These are phyloP conservation scores for Macadamia tetraphylla DNA, from an alignment of 164 flowering plant genomes.

Conservation along the genomic window DNA sequence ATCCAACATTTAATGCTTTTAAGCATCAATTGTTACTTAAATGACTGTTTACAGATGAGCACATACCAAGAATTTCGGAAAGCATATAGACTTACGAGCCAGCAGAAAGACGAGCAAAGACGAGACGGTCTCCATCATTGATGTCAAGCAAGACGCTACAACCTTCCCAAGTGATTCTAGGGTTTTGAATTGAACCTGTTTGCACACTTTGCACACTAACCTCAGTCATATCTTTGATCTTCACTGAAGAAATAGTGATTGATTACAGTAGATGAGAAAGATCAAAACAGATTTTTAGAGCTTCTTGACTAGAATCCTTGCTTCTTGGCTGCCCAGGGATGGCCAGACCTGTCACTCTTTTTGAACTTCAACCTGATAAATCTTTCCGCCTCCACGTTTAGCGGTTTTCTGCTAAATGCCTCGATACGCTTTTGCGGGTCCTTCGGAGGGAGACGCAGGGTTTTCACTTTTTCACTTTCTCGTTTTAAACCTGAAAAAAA, in stretches of 20 bases:
- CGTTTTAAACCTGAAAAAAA: too few species aligned
- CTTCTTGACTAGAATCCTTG: neutral
- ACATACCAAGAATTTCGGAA: neutral
- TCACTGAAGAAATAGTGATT: neutral
- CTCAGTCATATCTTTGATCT: slow-evolving; percentile 19
- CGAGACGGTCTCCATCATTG: slow-evolving; percentile 87
- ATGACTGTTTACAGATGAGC: neutral
- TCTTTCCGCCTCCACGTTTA: too few species aligned
- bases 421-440: too few species aligned
- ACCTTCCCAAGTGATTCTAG: slow-evolving; percentile 87
- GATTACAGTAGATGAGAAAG: neutral
- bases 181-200: slow-evolving; percentile 26
- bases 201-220: slow-evolving; percentile 11
- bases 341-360: too few species aligned
- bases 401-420: too few species aligned
- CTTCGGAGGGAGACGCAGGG: too few species aligned
- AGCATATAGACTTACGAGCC: slow-evolving; percentile 42
- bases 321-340: neutral
- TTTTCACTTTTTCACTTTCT: too few species aligned
- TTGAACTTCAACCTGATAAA: too few species aligned
- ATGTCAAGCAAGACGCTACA: slow-evolving; percentile 96
- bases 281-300: too few species aligned
- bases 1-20: neutral
- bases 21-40: neutral
- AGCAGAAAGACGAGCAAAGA: slow-evolving; percentile 77